Conservation (phyloP, 1,284 basidiomycete genomes). For the Puccinia novopanici region DNA sequence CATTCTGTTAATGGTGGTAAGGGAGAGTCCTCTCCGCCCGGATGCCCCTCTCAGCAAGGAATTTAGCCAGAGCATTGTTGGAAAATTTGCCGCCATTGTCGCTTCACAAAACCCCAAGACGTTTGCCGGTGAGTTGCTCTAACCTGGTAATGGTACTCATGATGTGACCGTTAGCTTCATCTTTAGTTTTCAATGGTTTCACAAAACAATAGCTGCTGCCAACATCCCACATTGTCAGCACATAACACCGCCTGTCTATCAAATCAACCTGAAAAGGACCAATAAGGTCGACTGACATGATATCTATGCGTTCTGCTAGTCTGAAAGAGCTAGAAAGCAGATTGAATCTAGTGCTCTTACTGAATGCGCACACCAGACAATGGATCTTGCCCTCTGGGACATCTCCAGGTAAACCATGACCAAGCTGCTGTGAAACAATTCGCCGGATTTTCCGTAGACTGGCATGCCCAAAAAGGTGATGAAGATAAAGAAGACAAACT, state of each 20-base stretch:
- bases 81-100: background rate
- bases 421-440: background rate
- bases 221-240: background rate
- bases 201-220: background rate
- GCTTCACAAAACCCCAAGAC: conserved; percentile 1
- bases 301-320: background rate
- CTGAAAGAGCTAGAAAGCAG: background rate
- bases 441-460: too few relatives aligned
- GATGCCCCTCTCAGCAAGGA: too few relatives aligned
- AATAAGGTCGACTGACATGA: background rate
- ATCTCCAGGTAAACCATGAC: background rate
- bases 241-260: background rate
- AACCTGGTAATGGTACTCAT: background rate
- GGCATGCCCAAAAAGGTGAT: too few relatives aligned
- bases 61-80: background rate
- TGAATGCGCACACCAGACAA: background rate
- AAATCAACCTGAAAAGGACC: conserved; percentile 12
- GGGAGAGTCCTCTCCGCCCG: too few relatives aligned
- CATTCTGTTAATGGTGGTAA: conserved; percentile 33
- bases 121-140: too few relatives aligned
- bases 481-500: too few relatives aligned
- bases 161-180: background rate
- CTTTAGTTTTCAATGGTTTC: background rate
- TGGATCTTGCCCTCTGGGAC: background rate
- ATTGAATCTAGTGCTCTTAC: background rate